phyloP scores from a whole-genome alignment of 2,329 filamentous ascomycete species.

The Elsinoe ampelina region DNA sequence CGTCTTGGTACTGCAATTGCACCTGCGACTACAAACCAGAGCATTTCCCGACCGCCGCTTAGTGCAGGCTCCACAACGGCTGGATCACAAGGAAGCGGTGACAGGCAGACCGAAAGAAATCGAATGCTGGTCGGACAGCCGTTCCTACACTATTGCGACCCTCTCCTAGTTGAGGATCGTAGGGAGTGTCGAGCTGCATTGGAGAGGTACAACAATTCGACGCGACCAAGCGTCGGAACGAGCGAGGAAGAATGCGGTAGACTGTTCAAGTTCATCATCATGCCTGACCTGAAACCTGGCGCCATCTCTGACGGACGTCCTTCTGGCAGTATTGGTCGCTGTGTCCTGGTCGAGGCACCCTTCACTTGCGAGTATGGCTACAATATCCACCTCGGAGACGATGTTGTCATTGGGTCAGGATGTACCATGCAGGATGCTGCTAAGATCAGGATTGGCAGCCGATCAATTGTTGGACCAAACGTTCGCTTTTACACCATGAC shows the following conservation, averaged over 20 bases:
- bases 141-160: conserved; percentile 67
- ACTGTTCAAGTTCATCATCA: conserved; percentile 62
- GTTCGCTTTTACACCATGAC: conserved; percentile 77
- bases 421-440: conserved; percentile 84
- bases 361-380: conserved; percentile 95
- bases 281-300: conserved; percentile 42
- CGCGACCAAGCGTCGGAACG: conserved; percentile 63
- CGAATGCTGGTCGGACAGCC: conserved; percentile 75
- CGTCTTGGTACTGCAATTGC: conserved; percentile 10
- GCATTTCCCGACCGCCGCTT: not conserved
- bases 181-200: conserved; percentile 72
- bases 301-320: conserved; percentile 38
- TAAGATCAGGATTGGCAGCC: conserved; percentile 69
- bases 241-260: conserved; percentile 54
- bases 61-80: not conserved
- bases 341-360: conserved; percentile 72
- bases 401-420: conserved; percentile 72
- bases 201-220: conserved; percentile 78
- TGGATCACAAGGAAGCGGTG: not conserved
- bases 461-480: conserved; percentile 62
- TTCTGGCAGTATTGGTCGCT: conserved; percentile 59
- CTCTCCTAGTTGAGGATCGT: conserved; percentile 72
- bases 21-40: not conserved
- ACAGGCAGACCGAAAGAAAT: conserved; percentile 47
- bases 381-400: conserved; percentile 79